Evolutionary conservation across 1,284 basidiomycete species (phyloP).

Genomic region (Ganoderma sinense): DNA sequence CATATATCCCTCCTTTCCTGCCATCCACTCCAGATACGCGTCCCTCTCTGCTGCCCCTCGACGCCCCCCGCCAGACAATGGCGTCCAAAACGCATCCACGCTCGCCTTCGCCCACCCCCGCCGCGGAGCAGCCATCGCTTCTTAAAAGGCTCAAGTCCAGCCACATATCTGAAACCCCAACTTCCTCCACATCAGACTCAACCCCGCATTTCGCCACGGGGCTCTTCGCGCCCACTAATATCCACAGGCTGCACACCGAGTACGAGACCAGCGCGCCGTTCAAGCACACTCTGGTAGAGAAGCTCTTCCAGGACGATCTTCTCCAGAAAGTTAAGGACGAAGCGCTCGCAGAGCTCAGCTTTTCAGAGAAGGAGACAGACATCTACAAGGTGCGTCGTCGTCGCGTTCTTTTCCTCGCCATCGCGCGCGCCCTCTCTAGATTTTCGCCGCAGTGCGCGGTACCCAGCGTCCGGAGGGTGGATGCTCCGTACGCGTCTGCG

Average conservation of each 20-base stretch:
- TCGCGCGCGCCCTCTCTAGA: neutral
- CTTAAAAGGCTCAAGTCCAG: slow-evolving; percentile 44
- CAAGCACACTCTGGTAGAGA: slow-evolving; percentile 85
- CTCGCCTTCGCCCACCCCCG: slow-evolving; percentile 37
- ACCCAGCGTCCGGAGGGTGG: neutral
- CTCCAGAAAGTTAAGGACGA: slow-evolving; percentile 82
- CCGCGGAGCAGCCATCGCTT: slow-evolving; percentile 29
- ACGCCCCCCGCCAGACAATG: slow-evolving; percentile 22
- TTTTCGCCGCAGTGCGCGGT: neutral
- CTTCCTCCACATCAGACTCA: slow-evolving; percentile 38
- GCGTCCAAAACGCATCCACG: slow-evolving; percentile 39
- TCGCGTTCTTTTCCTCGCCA: neutral
- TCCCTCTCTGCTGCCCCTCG: slow-evolving; percentile 8
- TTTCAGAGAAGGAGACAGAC: slow-evolving; percentile 97
- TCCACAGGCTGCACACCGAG: slow-evolving; percentile 58
- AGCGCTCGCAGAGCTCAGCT: slow-evolving; percentile 86
- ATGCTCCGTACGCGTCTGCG: neutral
- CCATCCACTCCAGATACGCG: slow-evolving; percentile 6
- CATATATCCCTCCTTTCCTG: slow-evolving; percentile 27
- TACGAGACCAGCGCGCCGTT: slow-evolving; percentile 79
- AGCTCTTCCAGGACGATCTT: slow-evolving; percentile 87
- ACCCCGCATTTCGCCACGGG: slow-evolving; percentile 56
- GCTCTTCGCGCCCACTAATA: slow-evolving; percentile 64
- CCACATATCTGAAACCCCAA: slow-evolving; percentile 32
- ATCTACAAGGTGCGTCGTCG: slow-evolving; percentile 87